Conservation (phyloP, 2,329 filamentous ascomycete genomes). For the Dactylellina haptotyla region DNA sequence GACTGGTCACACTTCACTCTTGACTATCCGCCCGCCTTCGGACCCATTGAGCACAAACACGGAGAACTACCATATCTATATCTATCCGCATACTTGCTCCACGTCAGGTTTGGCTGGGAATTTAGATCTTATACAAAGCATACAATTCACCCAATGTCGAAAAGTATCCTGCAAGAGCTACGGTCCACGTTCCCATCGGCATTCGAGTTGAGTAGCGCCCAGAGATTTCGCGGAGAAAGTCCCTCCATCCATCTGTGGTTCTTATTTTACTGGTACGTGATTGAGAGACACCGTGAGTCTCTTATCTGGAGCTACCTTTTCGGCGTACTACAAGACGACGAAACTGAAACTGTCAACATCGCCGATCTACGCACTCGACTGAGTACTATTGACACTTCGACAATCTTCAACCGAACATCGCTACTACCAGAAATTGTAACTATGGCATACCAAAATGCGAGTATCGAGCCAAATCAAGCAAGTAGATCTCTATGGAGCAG, state of each 20-base stretch:
- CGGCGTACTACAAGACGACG: constrained; percentile 26
- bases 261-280: constrained; percentile 47
- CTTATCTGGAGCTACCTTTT: constrained; percentile 39
- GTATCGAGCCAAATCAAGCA: constrained; percentile 32
- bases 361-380: neutral
- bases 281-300: constrained; percentile 37
- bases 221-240: constrained; percentile 42
- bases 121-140: constrained; percentile 41
- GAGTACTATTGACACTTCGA: constrained; percentile 20
- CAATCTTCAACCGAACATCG: constrained; percentile 11
- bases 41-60: constrained; percentile 22
- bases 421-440: neutral
- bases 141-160: constrained; percentile 38
- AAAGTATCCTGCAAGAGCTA: constrained; percentile 32
- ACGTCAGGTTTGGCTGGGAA: constrained; percentile 39
- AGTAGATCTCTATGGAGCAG: constrained; percentile 25
- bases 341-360: constrained; percentile 13
- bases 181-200: constrained; percentile 45
- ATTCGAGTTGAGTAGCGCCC: constrained; percentile 34
- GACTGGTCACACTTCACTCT: constrained; percentile 21
- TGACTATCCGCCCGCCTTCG: constrained; percentile 41
- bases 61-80: constrained; percentile 39
- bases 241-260: constrained; percentile 46
- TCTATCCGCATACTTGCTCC: constrained; percentile 34
- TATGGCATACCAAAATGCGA: constrained; percentile 14